Base-by-base conservation (phyloP, 495 filamentous ascomycete genomes). In the Neurospora tetrasperma region DNA sequence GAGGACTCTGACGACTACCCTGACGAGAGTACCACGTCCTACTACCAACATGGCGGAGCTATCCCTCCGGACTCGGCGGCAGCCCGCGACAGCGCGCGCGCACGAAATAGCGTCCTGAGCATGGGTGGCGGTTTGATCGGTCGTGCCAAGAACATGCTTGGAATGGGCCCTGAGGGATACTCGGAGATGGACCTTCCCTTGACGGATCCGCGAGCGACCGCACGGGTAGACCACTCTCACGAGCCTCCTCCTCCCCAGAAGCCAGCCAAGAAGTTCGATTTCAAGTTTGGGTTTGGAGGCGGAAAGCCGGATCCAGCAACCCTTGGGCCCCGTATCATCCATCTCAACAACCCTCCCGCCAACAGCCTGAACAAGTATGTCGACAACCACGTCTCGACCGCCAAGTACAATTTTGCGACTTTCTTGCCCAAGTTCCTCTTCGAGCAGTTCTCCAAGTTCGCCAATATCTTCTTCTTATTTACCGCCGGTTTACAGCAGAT, bases 381-480 rank as follows among this genome's bases (percentile, higher is more conserved):
- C 73, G 92, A 95, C 86, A 99, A 99, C 80, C 93, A 98, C 80
- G 91, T 99, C 66, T 98, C 95, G 8, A 99, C 96, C 3, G 91
- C 96, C 76, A 99, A 99, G 80, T 99, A 99, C 87, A 99, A 98
- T 80, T 77, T 94, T 78, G 86, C 92, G 70, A 97, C 93, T n/a
- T 98, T 98, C 81, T 78, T 98, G 39, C 95, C 96, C 69, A 99
- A 99, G 82, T 99, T 99, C 84, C 85, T 99, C 27, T 96, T 94
- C 82, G 96, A 99, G 79, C 96, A 99, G 82, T 99, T 99, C 85
- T 97, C 94, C 69, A 99, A 97, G 84, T 98, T 97, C 83, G 96
- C 96, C 83, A 99, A 99, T 80, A 80, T 99, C 75, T 99, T 99
- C 86, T 99, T 99, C 90, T 89, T 99, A 78, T 98, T 99, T 82